Evolutionary conservation across 2,329 filamentous ascomycete genomes (phyloP), one percentile per base, ranked within the genome.

Genomic region (Zelopaecilomyces penicillatus): DNA sequence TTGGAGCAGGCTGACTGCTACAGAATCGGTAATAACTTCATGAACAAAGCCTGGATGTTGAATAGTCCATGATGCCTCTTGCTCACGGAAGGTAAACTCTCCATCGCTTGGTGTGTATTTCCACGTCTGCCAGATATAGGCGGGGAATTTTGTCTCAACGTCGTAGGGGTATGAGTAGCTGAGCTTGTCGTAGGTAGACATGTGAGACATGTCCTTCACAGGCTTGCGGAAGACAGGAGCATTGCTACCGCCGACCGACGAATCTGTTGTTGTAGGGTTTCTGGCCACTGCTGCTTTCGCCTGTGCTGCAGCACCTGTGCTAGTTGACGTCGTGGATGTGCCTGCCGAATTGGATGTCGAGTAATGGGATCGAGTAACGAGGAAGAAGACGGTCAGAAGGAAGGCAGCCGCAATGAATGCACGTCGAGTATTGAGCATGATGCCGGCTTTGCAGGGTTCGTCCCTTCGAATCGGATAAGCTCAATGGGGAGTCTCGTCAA

Each of bases 81-180:
- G 76, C 39, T 85, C 80, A 50, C 90, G 82, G 60, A 95, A 90
- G 19, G 73, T 67, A 61, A 98, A 98, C 50, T 86, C 75, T 41
- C 79, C 74, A 26, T 87, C 85, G 2, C 82, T 77, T 0, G 91
- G 90, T 1, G 81, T 86, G 58, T 80, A 83, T 65, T 94, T 96
- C 93, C 93, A 98, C 10, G 93, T 98, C 73, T 98, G 93, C 93
- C 93, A 98, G 60, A 98, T 94, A 71, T 95, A 97, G 45, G 89
- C 90, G 3, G 93, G 93, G 64, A 97, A 97, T 64, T 91, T 95
- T 55, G 74, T 67, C 59, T 89, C 81, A 50, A 91, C 75, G 58
- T 95, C 86, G 73, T 97, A 98, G 19, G 90, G 88, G 65, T 93
- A 97, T 56, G 94, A 86, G 70, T 95, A 96, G 42, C 83, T 83